A percentile compares a stretch with the other conserved stretches of the same genome.
Evolutionary conservation across 2,329 filamentous ascomycete genomes (phyloP).

Genomic region (Fusarium buxicola): DNA sequence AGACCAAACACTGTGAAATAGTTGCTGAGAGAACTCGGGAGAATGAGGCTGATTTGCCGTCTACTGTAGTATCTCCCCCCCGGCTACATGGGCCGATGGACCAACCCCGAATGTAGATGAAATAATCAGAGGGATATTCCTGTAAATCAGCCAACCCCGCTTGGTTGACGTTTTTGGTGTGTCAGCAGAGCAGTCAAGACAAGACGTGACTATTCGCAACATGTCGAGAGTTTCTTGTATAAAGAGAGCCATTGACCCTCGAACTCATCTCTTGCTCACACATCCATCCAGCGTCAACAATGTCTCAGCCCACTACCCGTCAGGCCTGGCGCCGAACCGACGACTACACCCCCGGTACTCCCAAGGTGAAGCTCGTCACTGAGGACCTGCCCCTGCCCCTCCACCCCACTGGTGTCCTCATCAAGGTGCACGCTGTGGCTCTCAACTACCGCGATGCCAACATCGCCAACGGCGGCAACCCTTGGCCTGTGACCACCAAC

Average conservation of each 20-base stretch:
- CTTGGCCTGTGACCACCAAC: conserved; percentile 53
- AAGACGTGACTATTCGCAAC: conserved; percentile 5
- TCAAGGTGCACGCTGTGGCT: conserved; percentile 50
- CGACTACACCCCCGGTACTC: conserved; percentile 44
- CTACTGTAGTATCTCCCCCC: not conserved
- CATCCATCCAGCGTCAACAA: not conserved
- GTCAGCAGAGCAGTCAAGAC: conserved; percentile 4
- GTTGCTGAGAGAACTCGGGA: not conserved
- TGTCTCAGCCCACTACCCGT: conserved; percentile 31
- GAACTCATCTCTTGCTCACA: not conserved
- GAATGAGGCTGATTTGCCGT: not conserved
- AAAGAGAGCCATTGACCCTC: not conserved
- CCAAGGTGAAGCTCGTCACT: conserved; percentile 50
- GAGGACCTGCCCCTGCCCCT: conserved; percentile 50
- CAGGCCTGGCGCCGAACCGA: conserved; percentile 47
- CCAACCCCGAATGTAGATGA: not conserved
- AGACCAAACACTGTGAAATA: not conserved
- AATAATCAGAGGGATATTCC: not conserved
- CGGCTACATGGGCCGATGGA: conserved; percentile 4
- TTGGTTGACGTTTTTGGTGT: not conserved
- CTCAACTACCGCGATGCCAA: conserved; percentile 53
- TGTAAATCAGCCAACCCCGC: conserved; percentile 3
- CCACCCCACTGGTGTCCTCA: conserved; percentile 46
- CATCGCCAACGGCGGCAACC: conserved; percentile 54
- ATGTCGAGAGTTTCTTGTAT: not conserved